Base-by-base conservation (phyloP, 805 yeast genomes). In the Wickerhamomyces pijperi region DNA sequence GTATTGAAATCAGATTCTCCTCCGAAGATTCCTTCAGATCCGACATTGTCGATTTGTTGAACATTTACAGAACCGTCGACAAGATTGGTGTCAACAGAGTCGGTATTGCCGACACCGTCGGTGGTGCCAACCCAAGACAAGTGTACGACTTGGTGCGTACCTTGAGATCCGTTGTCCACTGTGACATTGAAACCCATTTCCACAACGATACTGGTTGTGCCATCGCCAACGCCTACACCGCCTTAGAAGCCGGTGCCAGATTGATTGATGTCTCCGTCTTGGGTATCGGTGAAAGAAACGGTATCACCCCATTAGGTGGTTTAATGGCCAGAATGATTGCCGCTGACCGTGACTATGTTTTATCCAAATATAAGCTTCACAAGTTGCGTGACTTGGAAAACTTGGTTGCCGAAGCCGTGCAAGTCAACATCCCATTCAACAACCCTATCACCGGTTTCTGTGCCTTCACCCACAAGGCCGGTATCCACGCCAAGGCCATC, bases 191-290 rank as follows among this genome's bases (percentile, higher is more conserved):
- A 69, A 85, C 96, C 63, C 98, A 90, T 64, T 92, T 90, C 84
- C 98, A 90, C 69, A 85, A 90, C 62, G 98, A 90, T 64, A 90
- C 98, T 28, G 98, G 98, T 46, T 92, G 97, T 70, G 96, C 98
- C 48, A 86, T 90, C 66, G 96, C 97, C 45, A 90, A 90, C 61
- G 96, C 98, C 28, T 92, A 92, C 74, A 86, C 97, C 42, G 97
- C 97, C 13, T 72, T 90, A 54, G 98, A 90, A 67, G 98, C 87
- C 40, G 98, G 98, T 56, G 98, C 98, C 50, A 78, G 77, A 57
- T 75, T 88, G 54, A 84, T 90, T 49, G 98, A 90, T 64, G 95
- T 86, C 35, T 82, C 95, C 13, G 97, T 90, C 15, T 75, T 90
- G 53, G 98, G 98, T 54, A 92, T 90, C 50, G 98, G 98, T 65